phyloP scores from a whole-genome alignment of 1,284 basidiomycete species.

The Cutaneotrichosporon cyanovorans region DNA sequence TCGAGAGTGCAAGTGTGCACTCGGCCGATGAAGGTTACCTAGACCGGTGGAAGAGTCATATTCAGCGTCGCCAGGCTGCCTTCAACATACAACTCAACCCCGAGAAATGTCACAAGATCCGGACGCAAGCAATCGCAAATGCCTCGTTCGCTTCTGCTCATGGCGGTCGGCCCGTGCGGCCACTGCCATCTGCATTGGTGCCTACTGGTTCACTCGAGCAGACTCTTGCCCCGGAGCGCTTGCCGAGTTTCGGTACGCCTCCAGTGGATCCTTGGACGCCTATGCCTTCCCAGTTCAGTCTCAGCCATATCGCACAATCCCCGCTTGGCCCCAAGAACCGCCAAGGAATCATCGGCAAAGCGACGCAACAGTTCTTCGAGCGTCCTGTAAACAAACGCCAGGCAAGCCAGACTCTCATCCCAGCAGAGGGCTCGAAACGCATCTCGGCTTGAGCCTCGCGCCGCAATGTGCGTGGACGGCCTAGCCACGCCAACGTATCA shows the following conservation, averaged over 20 bases:
- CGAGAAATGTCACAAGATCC: slow-evolving; percentile 11
- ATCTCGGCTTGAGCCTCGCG: too few species aligned
- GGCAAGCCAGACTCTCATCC: slow-evolving; percentile 39
- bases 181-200: slow-evolving; percentile 14
- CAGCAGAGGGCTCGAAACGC: slow-evolving; percentile 24
- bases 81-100: slow-evolving; percentile 23
- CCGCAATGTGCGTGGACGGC: too few species aligned
- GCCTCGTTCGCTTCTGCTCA: slow-evolving; percentile 8
- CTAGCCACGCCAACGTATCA: too few species aligned
- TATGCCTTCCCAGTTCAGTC: background rate
- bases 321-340: too few species aligned
- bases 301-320: too few species aligned
- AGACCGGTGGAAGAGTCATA: slow-evolving; percentile 32
- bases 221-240: slow-evolving; percentile 42
- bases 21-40: slow-evolving; percentile 12
- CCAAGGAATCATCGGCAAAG: slow-evolving; percentile 1
- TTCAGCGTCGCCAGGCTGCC: slow-evolving; percentile 31
- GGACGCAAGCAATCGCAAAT: slow-evolving; percentile 3
- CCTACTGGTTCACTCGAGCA: slow-evolving; percentile 34
- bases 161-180: slow-evolving; percentile 1
- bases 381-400: slow-evolving; percentile 43
- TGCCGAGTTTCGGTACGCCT: slow-evolving; percentile 33
- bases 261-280: slow-evolving; percentile 4
- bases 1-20: background rate
- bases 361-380: slow-evolving; percentile 4